Percentiles rank a stretch among this genome's conserved stretches.
Evolutionary conservation across 768 basidiomycete species (phyloP).

Genomic region (Hygrophorus pudorinus): DNA sequence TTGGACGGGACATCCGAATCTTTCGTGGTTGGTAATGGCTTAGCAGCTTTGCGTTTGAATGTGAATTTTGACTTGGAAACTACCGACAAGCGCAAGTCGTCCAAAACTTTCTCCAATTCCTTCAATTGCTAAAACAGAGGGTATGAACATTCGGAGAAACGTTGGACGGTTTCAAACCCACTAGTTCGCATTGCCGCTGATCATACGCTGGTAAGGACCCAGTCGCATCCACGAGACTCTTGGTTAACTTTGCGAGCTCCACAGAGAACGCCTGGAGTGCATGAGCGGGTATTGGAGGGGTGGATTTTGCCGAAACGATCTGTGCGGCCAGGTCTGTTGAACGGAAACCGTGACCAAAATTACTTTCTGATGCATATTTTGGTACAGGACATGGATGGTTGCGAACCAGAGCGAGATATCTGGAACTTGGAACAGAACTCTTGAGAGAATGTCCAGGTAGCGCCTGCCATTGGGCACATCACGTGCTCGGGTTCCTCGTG

Average conservation of each 20-base stretch:
- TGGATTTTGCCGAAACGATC: too few relatives aligned
- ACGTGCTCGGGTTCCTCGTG: too few relatives aligned
- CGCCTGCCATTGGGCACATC: slow-evolving; percentile 16
- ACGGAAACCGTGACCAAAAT: too few relatives aligned
- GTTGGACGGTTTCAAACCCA: slow-evolving; percentile 22
- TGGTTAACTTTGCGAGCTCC: slow-evolving; percentile 50
- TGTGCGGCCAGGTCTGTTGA: not conserved
- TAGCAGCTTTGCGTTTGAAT: slow-evolving; percentile 42
- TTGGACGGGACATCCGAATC: not conserved
- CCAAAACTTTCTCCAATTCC: slow-evolving; percentile 44
- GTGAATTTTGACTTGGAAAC: slow-evolving; percentile 53
- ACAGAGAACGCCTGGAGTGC: slow-evolving; percentile 21
- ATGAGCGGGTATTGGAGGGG: too few relatives aligned
- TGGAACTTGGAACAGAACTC: slow-evolving; percentile 43
- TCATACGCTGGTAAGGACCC: slow-evolving; percentile 62
- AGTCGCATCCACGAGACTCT: slow-evolving; percentile 53
- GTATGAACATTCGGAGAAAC: slow-evolving; percentile 8
- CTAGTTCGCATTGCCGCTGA: slow-evolving; percentile 61
- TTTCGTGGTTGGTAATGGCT: not conserved
- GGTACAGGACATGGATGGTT: slow-evolving; percentile 7
- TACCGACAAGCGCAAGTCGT: slow-evolving; percentile 35
- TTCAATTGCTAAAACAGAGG: slow-evolving; percentile 48
- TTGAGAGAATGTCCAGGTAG: slow-evolving; percentile 38
- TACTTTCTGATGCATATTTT: too few relatives aligned
- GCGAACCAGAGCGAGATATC: slow-evolving; percentile 39